Conservation (phyloP, 768 basidiomycete genomes). For the Tephrocybe sp. region DNA sequence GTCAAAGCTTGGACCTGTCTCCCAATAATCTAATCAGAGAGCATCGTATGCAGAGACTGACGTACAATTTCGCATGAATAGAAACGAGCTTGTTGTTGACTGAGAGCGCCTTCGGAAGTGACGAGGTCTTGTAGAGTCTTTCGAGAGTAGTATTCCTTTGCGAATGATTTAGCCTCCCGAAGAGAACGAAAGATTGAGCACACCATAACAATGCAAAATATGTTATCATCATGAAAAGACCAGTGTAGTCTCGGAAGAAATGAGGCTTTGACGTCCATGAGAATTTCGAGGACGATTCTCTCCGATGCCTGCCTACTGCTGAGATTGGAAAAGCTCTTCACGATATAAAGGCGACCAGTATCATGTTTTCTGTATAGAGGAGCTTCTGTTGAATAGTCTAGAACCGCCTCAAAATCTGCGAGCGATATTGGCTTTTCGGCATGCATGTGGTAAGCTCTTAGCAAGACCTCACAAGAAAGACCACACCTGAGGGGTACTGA, state of each 20-base stretch:
- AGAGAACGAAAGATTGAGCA: constrained; percentile 4
- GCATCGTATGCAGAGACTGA: neutral
- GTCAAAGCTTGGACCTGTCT: constrained; percentile 42
- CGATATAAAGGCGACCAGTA: constrained; percentile 31
- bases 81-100: constrained; percentile 34
- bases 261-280: constrained; percentile 32
- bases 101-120: constrained; percentile 31
- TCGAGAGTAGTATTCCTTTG: too few relatives aligned
- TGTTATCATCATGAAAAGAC: constrained; percentile 39
- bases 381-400: constrained; percentile 8
- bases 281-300: constrained; percentile 32
- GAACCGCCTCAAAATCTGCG: constrained; percentile 35
- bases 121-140: constrained; percentile 34
- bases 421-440: constrained; percentile 21
- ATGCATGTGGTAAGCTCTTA: neutral
- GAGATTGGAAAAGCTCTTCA: constrained; percentile 22
- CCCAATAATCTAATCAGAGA: neutral
- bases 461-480: neutral
- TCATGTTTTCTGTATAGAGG: constrained; percentile 28
- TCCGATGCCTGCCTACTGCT: constrained; percentile 27
- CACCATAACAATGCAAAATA: constrained; percentile 42
- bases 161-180: too few relatives aligned
- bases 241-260: constrained; percentile 41
- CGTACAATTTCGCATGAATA: constrained; percentile 53
- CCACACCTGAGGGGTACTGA: constrained; percentile 20